phyloP scores from a whole-genome alignment of 345 rosid species.

The Dipteronia dyeriana region DNA sequence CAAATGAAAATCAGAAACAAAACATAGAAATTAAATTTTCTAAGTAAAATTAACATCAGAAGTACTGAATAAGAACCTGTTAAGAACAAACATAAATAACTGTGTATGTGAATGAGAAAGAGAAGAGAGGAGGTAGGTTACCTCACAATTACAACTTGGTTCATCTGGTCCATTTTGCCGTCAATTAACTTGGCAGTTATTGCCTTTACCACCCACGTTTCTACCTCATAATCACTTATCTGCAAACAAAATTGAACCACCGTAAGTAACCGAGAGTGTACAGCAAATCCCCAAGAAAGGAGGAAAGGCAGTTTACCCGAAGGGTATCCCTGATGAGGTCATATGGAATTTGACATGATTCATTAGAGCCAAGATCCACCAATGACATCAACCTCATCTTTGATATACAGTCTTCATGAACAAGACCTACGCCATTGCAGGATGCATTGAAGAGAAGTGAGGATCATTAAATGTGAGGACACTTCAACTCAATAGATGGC shows the following conservation, averaged over 20 bases:
- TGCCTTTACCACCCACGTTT: conserved; percentile 87
- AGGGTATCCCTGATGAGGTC: conserved; percentile 65
- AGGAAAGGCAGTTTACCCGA: conserved; percentile 44
- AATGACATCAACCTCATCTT: conserved; percentile 90
- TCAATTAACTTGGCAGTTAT: conserved; percentile 73
- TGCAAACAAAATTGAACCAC: conserved; percentile 26
- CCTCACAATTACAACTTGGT: conserved; percentile 81
- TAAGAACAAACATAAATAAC: neutral
- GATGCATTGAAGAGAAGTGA: neutral
- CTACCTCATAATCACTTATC: conserved; percentile 85
- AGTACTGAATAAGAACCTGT: neutral
- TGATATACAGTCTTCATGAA: conserved; percentile 79
- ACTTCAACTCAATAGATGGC: neutral
- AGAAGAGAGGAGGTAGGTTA: conserved; percentile 21
- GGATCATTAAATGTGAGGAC: neutral
- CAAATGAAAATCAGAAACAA: conserved; percentile 12
- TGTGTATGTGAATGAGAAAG: neutral
- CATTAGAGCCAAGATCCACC: conserved; percentile 71
- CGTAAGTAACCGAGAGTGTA: conserved; percentile 6
- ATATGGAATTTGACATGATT: conserved; percentile 73
- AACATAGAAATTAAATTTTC: neutral
- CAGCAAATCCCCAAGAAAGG: conserved; percentile 13
- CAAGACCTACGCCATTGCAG: conserved; percentile 54
- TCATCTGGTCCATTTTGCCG: conserved; percentile 95
- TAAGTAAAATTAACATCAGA: neutral